Conservation (phyloP, 2,329 filamentous ascomycete species). For the Trichophaea hybrida region DNA sequence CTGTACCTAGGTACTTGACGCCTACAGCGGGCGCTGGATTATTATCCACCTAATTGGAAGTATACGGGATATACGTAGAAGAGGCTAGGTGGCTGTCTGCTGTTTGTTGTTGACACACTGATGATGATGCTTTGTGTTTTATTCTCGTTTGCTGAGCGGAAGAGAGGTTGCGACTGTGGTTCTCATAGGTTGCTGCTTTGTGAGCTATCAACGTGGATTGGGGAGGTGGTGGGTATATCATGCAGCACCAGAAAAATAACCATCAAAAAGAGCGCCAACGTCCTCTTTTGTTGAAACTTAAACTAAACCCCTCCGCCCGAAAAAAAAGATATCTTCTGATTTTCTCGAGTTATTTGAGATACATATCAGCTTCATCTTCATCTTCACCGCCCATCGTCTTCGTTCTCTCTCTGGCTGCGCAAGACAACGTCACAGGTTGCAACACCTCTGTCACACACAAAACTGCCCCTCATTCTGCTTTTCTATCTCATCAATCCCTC, state of each 20-base stretch:
- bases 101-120: constrained; percentile 1
- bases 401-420: no score
- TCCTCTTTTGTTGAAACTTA: not conserved
- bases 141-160: constrained; percentile 3
- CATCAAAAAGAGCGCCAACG: not conserved
- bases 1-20: no score
- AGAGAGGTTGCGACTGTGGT: not conserved
- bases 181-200: not conserved
- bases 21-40: no score
- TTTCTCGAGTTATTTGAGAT: not conserved
- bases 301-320: not conserved
- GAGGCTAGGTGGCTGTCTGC: not conserved
- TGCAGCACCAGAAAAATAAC: not conserved
- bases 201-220: not conserved
- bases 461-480: not conserved
- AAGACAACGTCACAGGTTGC: no score
- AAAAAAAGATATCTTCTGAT: not conserved
- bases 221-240: not conserved
- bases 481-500: not conserved
- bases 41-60: no score
- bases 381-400: not conserved
- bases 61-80: no score
- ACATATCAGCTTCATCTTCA: not conserved
- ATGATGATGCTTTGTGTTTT: not conserved
- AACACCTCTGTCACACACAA: no score